phyloP scores from a whole-genome alignment of 345 rosid species.

The Eucalyptus sideroxylon region DNA sequence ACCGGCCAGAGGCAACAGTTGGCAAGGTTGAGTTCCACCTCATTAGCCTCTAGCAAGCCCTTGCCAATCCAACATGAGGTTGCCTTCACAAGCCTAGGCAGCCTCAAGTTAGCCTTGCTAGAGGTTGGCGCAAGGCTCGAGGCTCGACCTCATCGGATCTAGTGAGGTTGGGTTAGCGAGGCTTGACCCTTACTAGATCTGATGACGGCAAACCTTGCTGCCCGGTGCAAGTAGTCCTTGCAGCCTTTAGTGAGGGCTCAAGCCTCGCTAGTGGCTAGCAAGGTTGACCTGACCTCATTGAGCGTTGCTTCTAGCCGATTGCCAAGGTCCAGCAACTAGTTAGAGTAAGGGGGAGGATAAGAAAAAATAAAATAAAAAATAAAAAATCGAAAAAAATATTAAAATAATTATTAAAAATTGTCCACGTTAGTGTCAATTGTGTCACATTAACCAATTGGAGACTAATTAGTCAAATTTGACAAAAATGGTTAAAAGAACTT shows the following conservation, averaged over 20 bases:
- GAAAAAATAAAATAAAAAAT: too few species aligned
- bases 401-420: too few species aligned
- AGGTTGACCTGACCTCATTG: fast-evolving
- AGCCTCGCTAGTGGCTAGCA: fast-evolving
- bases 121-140: fast-evolving
- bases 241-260: too few species aligned
- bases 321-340: fast-evolving
- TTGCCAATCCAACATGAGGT: fast-evolving
- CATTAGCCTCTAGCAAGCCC: fast-evolving
- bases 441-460: fast-evolving
- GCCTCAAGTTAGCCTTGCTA: too few species aligned
- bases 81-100: fast-evolving
- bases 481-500: fast-evolving
- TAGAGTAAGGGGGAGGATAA: too few species aligned
- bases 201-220: fast-evolving
- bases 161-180: fast-evolving
- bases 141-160: fast-evolving
- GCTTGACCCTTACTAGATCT: fast-evolving
- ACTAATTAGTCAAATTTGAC: fast-evolving
- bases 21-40: too few species aligned
- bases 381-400: too few species aligned
- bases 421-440: fast-evolving
- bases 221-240: too few species aligned
- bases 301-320: fast-evolving
- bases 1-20: fast-evolving